Percentiles rank a stretch among this genome's conserved stretches.
Evolutionary conservation across 2,329 filamentous ascomycete species (phyloP).

Genomic region (Xylariaceae sp.): DNA sequence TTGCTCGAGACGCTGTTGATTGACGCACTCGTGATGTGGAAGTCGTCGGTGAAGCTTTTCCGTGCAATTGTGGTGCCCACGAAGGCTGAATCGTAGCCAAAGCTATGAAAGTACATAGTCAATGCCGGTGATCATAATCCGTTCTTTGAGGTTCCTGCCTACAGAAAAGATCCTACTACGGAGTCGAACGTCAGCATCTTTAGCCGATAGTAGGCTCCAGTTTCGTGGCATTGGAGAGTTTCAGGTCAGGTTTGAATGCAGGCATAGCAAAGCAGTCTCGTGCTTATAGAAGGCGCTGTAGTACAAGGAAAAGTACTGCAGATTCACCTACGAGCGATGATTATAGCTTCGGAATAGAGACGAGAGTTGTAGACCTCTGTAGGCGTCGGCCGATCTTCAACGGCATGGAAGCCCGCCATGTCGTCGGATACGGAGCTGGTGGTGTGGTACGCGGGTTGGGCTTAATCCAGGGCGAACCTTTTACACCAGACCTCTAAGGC

Average conservation of each 20-base stretch:
- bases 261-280: no score
- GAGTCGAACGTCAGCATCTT: no score
- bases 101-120: conserved; percentile 27
- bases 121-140: no score
- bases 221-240: no score
- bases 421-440: not conserved
- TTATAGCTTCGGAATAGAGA: conserved; percentile 43
- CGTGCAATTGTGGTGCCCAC: conserved; percentile 52
- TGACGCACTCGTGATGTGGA: conserved; percentile 30
- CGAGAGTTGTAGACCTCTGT: conserved; percentile 52
- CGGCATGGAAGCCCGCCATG: conserved; percentile 41
- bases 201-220: no score
- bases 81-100: conserved; percentile 52
- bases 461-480: no score
- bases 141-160: no score
- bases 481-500: no score
- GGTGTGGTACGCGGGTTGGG: no score
- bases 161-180: not conserved
- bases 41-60: conserved; percentile 43
- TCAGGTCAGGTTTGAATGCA: no score
- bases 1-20: conserved; percentile 38
- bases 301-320: conserved; percentile 16
- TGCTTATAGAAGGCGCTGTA: no score
- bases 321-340: conserved; percentile 46
- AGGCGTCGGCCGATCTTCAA: conserved; percentile 53